Percentiles rank a stretch among this genome's conserved stretches.
Conservation (phyloP, 1,284 basidiomycete genomes). For the Xanthoconium separans region DNA sequence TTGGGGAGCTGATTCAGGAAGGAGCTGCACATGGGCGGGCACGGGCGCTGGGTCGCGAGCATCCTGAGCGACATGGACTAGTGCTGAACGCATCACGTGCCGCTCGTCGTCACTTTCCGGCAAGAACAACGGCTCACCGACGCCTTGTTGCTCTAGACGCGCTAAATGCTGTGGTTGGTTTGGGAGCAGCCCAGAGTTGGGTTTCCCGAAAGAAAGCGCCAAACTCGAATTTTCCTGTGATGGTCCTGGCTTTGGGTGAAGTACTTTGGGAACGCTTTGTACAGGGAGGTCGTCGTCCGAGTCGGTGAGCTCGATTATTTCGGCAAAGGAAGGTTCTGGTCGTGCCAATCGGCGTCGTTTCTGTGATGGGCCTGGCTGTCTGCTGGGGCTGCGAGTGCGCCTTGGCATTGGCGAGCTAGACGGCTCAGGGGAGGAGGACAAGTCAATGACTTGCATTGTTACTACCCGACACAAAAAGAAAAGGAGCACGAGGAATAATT, state of each 20-base stretch:
- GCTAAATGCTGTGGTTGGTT: conserved; percentile 7
- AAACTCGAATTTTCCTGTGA: neutral
- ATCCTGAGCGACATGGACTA: neutral
- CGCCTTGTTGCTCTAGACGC: neutral
- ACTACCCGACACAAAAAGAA: neutral
- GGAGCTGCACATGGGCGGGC: neutral
- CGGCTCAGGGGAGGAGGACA: conserved; percentile 31
- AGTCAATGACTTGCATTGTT: conserved; percentile 24
- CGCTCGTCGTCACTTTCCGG: conserved; percentile 15
- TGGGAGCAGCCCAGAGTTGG: conserved; percentile 5
- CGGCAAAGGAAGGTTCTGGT: conserved; percentile 5
- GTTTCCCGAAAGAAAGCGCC: conserved; percentile 8
- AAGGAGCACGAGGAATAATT: neutral
- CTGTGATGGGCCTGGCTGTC: conserved; percentile 18
- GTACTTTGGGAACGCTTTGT: neutral
- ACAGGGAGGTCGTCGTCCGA: conserved; percentile 22
- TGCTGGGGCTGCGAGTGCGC: conserved; percentile 18
- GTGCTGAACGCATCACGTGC: neutral
- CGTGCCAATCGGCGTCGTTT: conserved; percentile 13
- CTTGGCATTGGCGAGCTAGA: conserved; percentile 6
- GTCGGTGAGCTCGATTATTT: conserved; percentile 32
- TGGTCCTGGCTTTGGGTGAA: neutral
- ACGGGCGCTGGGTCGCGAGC: neutral
- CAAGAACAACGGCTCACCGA: conserved; percentile 20
- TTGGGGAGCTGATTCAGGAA: conserved; percentile 3